These are phyloP conservation scores for Zalerion maritima DNA, from an alignment of 495 filamentous ascomycete genomes.

Conservation along the genomic window DNA sequence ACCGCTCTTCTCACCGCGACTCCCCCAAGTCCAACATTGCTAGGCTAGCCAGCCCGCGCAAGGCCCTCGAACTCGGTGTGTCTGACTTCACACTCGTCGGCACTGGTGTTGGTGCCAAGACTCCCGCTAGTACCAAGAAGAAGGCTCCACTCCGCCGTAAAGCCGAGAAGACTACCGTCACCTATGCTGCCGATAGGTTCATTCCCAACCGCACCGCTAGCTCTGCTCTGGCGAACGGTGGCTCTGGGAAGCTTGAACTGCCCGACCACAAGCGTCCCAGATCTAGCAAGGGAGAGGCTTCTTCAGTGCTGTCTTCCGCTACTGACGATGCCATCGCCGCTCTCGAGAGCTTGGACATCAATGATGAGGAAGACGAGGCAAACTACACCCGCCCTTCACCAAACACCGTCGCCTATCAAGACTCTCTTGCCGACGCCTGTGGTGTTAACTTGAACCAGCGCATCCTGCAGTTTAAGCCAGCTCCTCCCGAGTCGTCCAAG, in stretches of 20 bases:
- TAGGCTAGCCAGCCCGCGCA: conserved; percentile 50
- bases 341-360: conserved; percentile 60
- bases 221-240: conserved; percentile 70
- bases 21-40: conserved; percentile 95
- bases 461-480: conserved; percentile 97
- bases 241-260: conserved; percentile 62
- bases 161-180: conserved; percentile 63
- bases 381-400: conserved; percentile 68
- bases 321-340: conserved; percentile 67
- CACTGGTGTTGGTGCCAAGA: conserved; percentile 52
- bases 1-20: conserved; percentile 54
- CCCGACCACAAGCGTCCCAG: conserved; percentile 53
- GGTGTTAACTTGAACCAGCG: conserved; percentile 85
- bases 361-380: conserved; percentile 33
- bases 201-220: conserved; percentile 85
- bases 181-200: conserved; percentile 84
- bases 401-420: conserved; percentile 80
- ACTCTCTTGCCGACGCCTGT: conserved; percentile 80
- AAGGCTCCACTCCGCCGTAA: conserved; percentile 49
- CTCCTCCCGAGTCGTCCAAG: conserved; percentile 89
- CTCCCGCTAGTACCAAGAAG: conserved; percentile 55
- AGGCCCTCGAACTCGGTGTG: conserved; percentile 75
- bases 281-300: conserved; percentile 43
- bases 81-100: conserved; percentile 87
- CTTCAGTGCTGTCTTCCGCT: conserved; percentile 52